Evolutionary conservation across 2,329 filamentous ascomycete species (phyloP), one percentile per base, ranked within the genome.

Genomic region (Hymenoscyphus scutula): DNA sequence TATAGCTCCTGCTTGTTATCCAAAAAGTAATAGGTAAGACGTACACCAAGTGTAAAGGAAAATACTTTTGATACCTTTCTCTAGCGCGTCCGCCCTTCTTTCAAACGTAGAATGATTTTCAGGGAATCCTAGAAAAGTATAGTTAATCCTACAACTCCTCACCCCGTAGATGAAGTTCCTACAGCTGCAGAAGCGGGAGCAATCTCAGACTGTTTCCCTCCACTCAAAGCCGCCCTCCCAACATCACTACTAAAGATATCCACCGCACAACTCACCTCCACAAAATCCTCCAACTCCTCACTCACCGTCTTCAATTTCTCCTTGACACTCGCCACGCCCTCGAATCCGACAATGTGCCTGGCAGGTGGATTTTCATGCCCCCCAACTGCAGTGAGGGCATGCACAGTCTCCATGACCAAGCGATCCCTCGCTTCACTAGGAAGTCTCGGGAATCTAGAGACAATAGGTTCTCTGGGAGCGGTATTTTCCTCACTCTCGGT

Each of bases 221-320:
- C 67, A 54, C 61, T 57, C 29, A 72, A 56, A 23, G 70, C 72
- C 10, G 70, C 72, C 48, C 62, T 62, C 3, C 71, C 65, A 30
- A 73, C 67, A 63, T 72, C 71, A 59, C 71, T 74, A 53, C 70
- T 70, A 38, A 73, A 73, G 15, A 74, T 73, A 67, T 74, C 72
- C 5, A 74, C 72, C 1, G 71, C 70, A 61, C 71, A 82, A 71
- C 92, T 97, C 29, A 92, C 89, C 70, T 96, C 92, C 30, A 97
- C 89, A 76, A 98, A 98, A 69, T 98, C 95, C 75, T 98, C 95
- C 62, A 98, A 79, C 78, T 98, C 95, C 75, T 98, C 93, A 66
- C 92, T 96, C 2, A 97, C 91, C 1, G 92, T 97, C 79, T 96
- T 97, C 61, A 99, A 79, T 78, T 98, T 98, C 77, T 98, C 95